A percentile compares a stretch with the other conserved stretches of the same genome.
These are phyloP conservation scores for Podospora pseudocomata DNA, from an alignment of 495 filamentous ascomycete species.

Conservation along the genomic window DNA sequence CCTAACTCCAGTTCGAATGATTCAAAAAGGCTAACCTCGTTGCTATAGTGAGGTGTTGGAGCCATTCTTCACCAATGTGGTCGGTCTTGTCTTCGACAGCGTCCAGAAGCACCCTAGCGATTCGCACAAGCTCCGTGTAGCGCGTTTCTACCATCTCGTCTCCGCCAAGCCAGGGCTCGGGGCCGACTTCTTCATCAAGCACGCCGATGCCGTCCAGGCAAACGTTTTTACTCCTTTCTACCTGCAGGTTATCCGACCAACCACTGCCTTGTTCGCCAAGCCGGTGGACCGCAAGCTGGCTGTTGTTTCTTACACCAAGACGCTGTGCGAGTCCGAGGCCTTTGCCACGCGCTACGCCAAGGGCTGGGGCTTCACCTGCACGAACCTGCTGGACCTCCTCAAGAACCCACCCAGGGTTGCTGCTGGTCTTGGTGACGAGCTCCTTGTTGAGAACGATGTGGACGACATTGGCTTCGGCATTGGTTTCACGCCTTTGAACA, in stretches of 20 bases:
- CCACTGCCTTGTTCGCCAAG: constrained; percentile 78
- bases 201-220: constrained; percentile 74
- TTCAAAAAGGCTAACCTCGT: constrained; percentile 15
- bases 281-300: constrained; percentile 90
- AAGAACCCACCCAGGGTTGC: constrained; percentile 77
- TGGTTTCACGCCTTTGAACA: constrained; percentile 87
- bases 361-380: constrained; percentile 84
- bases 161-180: constrained; percentile 71
- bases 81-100: constrained; percentile 76
- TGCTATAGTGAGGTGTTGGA: constrained; percentile 56
- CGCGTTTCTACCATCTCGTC: constrained; percentile 88
- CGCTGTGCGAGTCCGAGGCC: constrained; percentile 71
- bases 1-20: neutral
- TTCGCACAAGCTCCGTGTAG: constrained; percentile 73
- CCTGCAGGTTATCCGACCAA: constrained; percentile 76
- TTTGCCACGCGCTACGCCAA: constrained; percentile 75
- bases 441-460: constrained; percentile 77
- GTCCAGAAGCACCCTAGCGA: constrained; percentile 75
- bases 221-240: constrained; percentile 83
- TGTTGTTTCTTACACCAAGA: constrained; percentile 87
- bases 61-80: constrained; percentile 72
- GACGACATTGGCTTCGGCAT: constrained; percentile 93
- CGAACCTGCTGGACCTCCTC: constrained; percentile 80
- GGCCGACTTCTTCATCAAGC: constrained; percentile 80
- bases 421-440: constrained; percentile 60